Percentiles rank a stretch among this genome's conserved stretches.
Conservation (phyloP, 2,329 filamentous ascomycete species). For the Xylaria sp. region DNA sequence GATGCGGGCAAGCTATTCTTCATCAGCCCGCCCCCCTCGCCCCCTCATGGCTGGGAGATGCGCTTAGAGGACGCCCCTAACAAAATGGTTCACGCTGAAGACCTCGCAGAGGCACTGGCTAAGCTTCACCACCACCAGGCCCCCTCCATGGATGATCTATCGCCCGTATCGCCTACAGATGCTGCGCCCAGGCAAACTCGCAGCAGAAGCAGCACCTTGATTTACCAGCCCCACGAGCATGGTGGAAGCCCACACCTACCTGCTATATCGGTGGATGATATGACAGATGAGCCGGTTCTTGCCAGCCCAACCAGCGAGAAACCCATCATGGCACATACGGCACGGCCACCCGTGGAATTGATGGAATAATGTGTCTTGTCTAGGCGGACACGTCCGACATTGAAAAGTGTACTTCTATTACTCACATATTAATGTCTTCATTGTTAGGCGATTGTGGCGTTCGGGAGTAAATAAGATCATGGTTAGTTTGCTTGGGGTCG, state of each 20-base stretch:
- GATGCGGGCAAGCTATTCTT: slow-evolving; percentile 75
- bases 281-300: slow-evolving; percentile 61
- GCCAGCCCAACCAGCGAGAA: slow-evolving; percentile 45
- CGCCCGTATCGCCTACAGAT: slow-evolving; percentile 49
- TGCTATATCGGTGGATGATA: slow-evolving; percentile 70
- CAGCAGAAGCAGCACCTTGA: slow-evolving; percentile 68
- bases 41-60: slow-evolving; percentile 73
- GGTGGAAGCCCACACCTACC: slow-evolving; percentile 62
- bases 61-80: slow-evolving; percentile 72
- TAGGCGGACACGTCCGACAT: not conserved
- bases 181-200: slow-evolving; percentile 45
- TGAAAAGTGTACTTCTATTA: slow-evolving; percentile 22
- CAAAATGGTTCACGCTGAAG: slow-evolving; percentile 71
- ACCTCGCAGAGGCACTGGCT: slow-evolving; percentile 69
- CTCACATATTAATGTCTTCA: not conserved
- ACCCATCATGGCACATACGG: slow-evolving; percentile 64
- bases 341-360: slow-evolving; percentile 68
- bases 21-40: slow-evolving; percentile 71
- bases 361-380: slow-evolving; percentile 50
- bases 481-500: not conserved
- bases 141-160: slow-evolving; percentile 37
- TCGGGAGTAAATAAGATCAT: slow-evolving; percentile 2
- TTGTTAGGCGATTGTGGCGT: slow-evolving; percentile 16
- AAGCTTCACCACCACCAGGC: slow-evolving; percentile 57
- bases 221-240: slow-evolving; percentile 66